Conservation (phyloP, 2,329 filamentous ascomycete species). For the Sporothrix sp. region DNA sequence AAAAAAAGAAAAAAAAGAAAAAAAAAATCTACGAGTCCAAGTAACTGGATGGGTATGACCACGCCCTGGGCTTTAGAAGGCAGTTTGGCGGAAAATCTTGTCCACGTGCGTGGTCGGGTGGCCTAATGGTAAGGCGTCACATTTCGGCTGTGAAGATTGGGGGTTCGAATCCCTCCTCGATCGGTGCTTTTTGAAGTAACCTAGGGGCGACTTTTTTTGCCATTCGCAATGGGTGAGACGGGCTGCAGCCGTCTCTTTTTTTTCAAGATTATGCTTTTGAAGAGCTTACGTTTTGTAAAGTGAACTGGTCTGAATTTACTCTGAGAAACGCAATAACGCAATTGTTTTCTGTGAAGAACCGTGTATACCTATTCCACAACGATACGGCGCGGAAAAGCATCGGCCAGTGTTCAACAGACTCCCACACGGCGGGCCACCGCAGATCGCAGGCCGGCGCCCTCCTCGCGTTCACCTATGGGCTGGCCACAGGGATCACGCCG, state of each 20-base stretch:
- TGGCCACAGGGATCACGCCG: too few relatives aligned
- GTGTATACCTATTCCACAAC: too few relatives aligned
- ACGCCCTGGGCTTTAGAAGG: background rate
- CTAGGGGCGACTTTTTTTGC: too few relatives aligned
- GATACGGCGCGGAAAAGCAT: too few relatives aligned
- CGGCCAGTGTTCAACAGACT: too few relatives aligned
- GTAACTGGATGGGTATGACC: background rate
- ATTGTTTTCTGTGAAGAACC: too few relatives aligned
- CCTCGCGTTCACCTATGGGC: too few relatives aligned
- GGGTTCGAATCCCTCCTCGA: conserved; percentile 22
- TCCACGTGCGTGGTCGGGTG: conserved; percentile 18
- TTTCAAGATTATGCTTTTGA: background rate
- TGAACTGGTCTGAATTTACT: background rate
- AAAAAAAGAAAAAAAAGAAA: background rate
- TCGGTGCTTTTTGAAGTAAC: conserved; percentile 14
- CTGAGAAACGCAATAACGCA: too few relatives aligned
- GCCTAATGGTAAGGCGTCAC: conserved; percentile 22
- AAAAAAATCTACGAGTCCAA: background rate
- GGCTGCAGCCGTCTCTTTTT: conserved; percentile 5
- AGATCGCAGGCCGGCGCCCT: too few relatives aligned
- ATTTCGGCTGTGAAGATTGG: conserved; percentile 22
- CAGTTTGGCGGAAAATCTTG: background rate
- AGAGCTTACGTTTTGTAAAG: background rate
- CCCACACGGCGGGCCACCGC: too few relatives aligned
- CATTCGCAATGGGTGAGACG: too few relatives aligned